Base-by-base conservation (phyloP, 306 rosid species). In the Cicer cuneatum region DNA sequence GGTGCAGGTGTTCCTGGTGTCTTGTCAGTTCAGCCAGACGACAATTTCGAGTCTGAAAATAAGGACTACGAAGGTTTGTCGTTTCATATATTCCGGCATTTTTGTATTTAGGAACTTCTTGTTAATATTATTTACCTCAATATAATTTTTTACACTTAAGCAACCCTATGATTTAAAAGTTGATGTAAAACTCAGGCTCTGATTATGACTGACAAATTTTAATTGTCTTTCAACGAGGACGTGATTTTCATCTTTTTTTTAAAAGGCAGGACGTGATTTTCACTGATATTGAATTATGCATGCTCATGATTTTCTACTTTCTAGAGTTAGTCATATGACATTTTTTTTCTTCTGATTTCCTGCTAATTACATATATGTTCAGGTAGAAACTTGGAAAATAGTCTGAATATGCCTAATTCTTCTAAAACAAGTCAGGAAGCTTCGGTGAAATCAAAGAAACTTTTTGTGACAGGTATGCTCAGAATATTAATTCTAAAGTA, bases 1-100 rank as follows among this genome's bases (percentile, higher is more conserved):
- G 41, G 35, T 89, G 85, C 84, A 89, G 96, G 94, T 42, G 83
- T 93, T 35, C 94, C 92, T 39, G 94, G 97, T 59, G 92, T 91
- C 69, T 77, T 82, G 66, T 86, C 97, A 8, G 88, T 93, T 73
- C 89, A 81, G 52, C 85, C 78, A 46, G 91, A 93, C 83, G 77
- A 65, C 71, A 85, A 71, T 74, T 84, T 83, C 66, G 90, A 83
- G 79, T 88, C 91, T 6, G 88, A 86, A 68, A 87, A 78, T 74
- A 93, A 93, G 72, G 87, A 89, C 82, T 91, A 87, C 70, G 87
- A 69, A 91, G 98, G 98, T 91, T 69, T 59, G 69, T 33, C 35
- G 10, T 60, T 63, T 80, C 3, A 1, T 9, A 4, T 9, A 15
- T 40, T 63, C 58, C 53, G 40, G 38, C 33, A 24, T 33, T 72